Base-by-base conservation (phyloP, 2,329 filamentous ascomycete species). In the Botryotinia convoluta region DNA sequence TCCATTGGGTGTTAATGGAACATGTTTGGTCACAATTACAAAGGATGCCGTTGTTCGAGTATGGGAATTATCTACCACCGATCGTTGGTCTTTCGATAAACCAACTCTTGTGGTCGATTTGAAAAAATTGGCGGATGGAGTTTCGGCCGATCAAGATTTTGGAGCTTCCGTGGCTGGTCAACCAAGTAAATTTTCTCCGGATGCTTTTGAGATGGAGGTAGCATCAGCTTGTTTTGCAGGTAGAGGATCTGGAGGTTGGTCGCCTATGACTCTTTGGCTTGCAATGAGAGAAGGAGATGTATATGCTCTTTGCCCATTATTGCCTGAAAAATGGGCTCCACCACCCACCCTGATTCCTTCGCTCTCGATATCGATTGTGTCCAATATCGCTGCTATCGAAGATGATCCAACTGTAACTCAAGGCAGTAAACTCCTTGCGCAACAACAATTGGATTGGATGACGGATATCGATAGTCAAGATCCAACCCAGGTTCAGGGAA, bases 211-310 rank as follows among this genome's bases (percentile, higher is more conserved):
- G 81, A 97, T 99, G 91, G 93, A 98, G 80, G 94, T 97, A 35
- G 94, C 94, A 6, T 91, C 95, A 2, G 94, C 95, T 69, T 93
- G 91, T 81, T 99, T 99, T 83, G 85, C 87, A 51, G 85, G 84
- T 20, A 86, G 87, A 76, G 86, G 85, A 51, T 88, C 88, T 10
- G 95, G 94, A 22, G 94, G 94, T 71, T 99, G 96, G 96, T 93
- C 94, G 12, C 90, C 95, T 16, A 98, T 98, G 93, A 98, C 96
- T 0, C 86, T 99, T 18, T 99, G 95, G 93, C 85, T 98, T 69
- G 94, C 95, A n/a, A 99, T 98, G 92, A 90, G 90, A 54, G 92
- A 94, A 74, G 96, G 96, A 5, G 95, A 98, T 80, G 88, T 98
- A 9, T 99, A 99, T 80, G 95, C 95, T 2, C 85, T 99, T 14